Evolutionary conservation across 2,329 filamentous ascomycete genomes (phyloP).

Genomic region (Colletotrichum simmondsii): DNA sequence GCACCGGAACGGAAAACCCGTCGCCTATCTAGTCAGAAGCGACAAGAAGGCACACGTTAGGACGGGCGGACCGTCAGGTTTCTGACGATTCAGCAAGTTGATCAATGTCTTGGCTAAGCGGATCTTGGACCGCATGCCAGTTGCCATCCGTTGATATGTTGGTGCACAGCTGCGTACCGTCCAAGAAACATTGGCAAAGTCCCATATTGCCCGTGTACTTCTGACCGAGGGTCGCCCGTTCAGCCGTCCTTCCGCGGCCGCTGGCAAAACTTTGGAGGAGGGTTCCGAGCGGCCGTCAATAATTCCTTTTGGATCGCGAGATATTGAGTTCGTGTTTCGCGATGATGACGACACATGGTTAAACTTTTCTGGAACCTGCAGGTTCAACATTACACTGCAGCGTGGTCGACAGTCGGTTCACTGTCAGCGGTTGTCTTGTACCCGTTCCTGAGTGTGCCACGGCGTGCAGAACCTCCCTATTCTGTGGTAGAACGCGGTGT

Average conservation of each 20-base stretch:
- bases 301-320: background rate
- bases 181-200: slow-evolving; percentile 17
- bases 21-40: background rate
- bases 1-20: background rate
- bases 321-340: slow-evolving; percentile 13
- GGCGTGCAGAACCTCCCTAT: background rate
- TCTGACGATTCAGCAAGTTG: slow-evolving; percentile 16
- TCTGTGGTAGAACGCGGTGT: background rate
- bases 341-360: slow-evolving; percentile 19
- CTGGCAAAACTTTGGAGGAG: background rate
- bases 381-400: slow-evolving; percentile 1
- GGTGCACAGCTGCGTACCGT: slow-evolving; percentile 25
- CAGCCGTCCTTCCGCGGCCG: slow-evolving; percentile 3
- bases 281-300: background rate
- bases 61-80: background rate
- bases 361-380: slow-evolving; percentile 7
- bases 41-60: background rate
- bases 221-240: slow-evolving; percentile 1
- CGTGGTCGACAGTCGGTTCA: background rate
- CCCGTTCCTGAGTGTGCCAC: background rate
- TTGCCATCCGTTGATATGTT: slow-evolving; percentile 25
- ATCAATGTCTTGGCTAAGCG: slow-evolving; percentile 16
- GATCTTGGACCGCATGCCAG: slow-evolving; percentile 23
- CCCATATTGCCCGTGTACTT: slow-evolving; percentile 5
- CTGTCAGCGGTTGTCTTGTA: background rate